Conservation (phyloP, 805 yeast genomes). For the Kazachstania martiniae region DNA sequence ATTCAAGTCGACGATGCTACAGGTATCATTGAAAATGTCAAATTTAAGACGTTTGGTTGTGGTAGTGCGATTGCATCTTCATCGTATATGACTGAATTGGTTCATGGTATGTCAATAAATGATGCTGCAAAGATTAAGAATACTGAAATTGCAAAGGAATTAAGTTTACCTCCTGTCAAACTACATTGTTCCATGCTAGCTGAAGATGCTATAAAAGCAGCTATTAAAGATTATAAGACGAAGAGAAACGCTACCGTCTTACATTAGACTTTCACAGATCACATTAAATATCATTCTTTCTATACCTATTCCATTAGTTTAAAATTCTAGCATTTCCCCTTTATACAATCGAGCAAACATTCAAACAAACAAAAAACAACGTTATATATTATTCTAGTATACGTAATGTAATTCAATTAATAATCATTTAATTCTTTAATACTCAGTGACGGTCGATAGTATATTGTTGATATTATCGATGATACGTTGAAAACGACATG, state of each 20-base stretch:
- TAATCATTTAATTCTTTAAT: no score
- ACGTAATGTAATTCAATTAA: no score
- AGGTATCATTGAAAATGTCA: slow-evolving; percentile 88
- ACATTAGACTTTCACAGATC: slow-evolving; percentile 2
- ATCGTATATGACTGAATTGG: slow-evolving; percentile 89
- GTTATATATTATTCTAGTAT: no score
- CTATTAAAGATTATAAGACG: slow-evolving; percentile 85
- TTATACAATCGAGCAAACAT: no score
- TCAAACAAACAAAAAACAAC: no score
- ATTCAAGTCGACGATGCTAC: slow-evolving; percentile 85
- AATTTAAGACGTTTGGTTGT: slow-evolving; percentile 98
- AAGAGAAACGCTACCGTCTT: slow-evolving; percentile 43
- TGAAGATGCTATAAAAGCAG: slow-evolving; percentile 96
- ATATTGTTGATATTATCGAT: no score
- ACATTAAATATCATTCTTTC: background rate
- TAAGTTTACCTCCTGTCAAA: slow-evolving; percentile 92
- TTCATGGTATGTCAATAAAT: slow-evolving; percentile 87
- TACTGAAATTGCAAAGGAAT: slow-evolving; percentile 88
- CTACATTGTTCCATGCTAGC: slow-evolving; percentile 98
- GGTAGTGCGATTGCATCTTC: slow-evolving; percentile 97
- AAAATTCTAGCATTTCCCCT: background rate
- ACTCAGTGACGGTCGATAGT: no score
- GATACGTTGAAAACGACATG: no score
- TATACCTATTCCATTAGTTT: background rate
- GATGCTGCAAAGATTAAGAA: slow-evolving; percentile 91